phyloP scores from a whole-genome alignment of 108 stramenopile species.

The Stephanodiscus minutulus region DNA sequence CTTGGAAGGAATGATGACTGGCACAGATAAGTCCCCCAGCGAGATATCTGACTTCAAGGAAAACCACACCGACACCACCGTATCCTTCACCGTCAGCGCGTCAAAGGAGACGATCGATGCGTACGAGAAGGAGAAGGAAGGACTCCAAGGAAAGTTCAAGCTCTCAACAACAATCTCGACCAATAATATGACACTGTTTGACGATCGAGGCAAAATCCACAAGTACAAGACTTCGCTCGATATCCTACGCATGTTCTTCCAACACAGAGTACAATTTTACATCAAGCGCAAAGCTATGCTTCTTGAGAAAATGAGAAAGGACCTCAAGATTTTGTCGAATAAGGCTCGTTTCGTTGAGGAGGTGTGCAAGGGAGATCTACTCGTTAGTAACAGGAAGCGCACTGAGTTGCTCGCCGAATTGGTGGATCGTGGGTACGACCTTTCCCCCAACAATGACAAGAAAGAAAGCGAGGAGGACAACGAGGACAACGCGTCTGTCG shows the following conservation, averaged over 20 bases:
- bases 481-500: constrained; percentile 59
- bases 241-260: constrained; percentile 91
- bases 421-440: constrained; percentile 82
- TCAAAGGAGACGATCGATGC: constrained; percentile 80
- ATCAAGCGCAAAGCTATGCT: constrained; percentile 85
- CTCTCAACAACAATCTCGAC: constrained; percentile 82
- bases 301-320: constrained; percentile 64
- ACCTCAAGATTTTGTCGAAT: constrained; percentile 89
- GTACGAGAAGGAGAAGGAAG: constrained; percentile 80
- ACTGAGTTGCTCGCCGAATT: constrained; percentile 88
- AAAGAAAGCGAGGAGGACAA: constrained; percentile 47
- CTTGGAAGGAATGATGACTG: constrained; percentile 70
- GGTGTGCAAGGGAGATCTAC: constrained; percentile 89
- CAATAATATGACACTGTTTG: constrained; percentile 96
- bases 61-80: constrained; percentile 98
- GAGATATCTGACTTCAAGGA: constrained; percentile 95
- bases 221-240: constrained; percentile 76
- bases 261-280: constrained; percentile 86
- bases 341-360: constrained; percentile 97
- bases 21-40: constrained; percentile 53
- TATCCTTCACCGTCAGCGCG: constrained; percentile 90
- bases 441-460: constrained; percentile 63
- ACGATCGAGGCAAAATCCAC: constrained; percentile 78
- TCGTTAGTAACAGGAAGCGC: constrained; percentile 93
- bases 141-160: constrained; percentile 94